Evolutionary conservation across 2,329 filamentous ascomycete species (phyloP).

Genomic region (Monilinia laxa): DNA sequence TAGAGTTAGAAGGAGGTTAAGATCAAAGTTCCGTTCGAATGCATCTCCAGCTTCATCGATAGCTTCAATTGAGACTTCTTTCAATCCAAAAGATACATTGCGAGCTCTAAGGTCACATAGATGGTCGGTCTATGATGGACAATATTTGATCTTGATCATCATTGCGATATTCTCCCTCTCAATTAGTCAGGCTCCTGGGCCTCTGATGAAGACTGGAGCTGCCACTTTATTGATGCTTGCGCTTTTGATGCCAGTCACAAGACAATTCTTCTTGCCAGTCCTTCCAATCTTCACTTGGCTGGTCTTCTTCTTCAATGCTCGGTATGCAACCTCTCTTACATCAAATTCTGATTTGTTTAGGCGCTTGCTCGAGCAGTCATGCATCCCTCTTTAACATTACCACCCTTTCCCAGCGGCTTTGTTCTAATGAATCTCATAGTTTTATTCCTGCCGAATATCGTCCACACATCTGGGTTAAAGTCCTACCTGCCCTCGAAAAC

Average conservation of each 20-base stretch:
- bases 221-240: constrained; percentile 66
- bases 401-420: constrained; percentile 16
- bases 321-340: constrained; percentile 58
- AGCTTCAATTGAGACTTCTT: constrained; percentile 75
- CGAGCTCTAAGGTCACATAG: constrained; percentile 72
- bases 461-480: constrained; percentile 92
- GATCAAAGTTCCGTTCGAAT: constrained; percentile 66
- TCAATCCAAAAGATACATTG: constrained; percentile 76
- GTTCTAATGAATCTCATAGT: constrained; percentile 47
- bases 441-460: constrained; percentile 88
- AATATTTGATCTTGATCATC: constrained; percentile 74
- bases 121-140: constrained; percentile 80
- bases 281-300: constrained; percentile 83
- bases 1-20: constrained; percentile 64
- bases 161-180: constrained; percentile 79
- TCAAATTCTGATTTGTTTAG: background rate
- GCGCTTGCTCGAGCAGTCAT: constrained; percentile 23
- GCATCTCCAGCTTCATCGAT: constrained; percentile 70
- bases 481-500: constrained; percentile 91
- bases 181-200: constrained; percentile 76
- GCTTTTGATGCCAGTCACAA: constrained; percentile 76
- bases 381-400: constrained; percentile 10
- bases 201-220: constrained; percentile 72
- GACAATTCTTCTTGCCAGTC: constrained; percentile 89
- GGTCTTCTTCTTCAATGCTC: constrained; percentile 72